Base-by-base conservation (phyloP, 352 stramenopile genomes). In the Globisporangium polare region DNA sequence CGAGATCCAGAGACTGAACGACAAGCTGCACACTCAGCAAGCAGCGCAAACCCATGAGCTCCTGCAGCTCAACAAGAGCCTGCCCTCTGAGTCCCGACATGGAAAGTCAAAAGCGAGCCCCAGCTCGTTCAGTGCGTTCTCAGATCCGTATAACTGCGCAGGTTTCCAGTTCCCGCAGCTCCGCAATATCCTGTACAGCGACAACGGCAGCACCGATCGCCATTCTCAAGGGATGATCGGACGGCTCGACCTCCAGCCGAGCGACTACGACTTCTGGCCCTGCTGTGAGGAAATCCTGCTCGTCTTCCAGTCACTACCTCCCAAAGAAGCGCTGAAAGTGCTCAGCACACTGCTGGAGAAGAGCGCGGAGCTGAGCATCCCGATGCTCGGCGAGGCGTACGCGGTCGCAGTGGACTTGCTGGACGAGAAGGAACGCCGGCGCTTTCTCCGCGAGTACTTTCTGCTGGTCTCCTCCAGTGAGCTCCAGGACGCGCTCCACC, bases 401-500 rank as follows among this genome's bases (percentile, higher is more conserved):
- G 81, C 81, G 0, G 56, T 67, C 5, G 77, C 62, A 3, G 72
- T 86, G 17, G 79, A 86, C 13, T 49, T 78, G 20, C 70, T 89
- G 42, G 57, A 69, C 3, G 70, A 75, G 24, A 69, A 68, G 31
- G 68, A 87, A 18, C 64, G 77, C 42, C 64, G 72, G 10, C 15
- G 52, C 10, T 90, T 90, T 31, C 60, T 89, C 26, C 69, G 68
- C 24, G 77, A 90, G 46, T 90, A 82, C 37, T 83, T 89, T n/a
- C 69, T 77, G 26, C 72, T 84, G 29, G 66, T 90, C 13, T 67
- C 66, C 0, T 68, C 58, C 1, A 67, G 67, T 5, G 81, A 90
- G 26, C 71, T 90, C 20, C 79, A 89, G 49, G 71, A 83, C 46
- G 71, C 70, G 20, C 56, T 90, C 17, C 67, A 70, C 5, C 62